A percentile compares a stretch with the other conserved stretches of the same genome.
Conservation (phyloP, 2,329 filamentous ascomycete species). For the Scedosporium aurantiacum region DNA sequence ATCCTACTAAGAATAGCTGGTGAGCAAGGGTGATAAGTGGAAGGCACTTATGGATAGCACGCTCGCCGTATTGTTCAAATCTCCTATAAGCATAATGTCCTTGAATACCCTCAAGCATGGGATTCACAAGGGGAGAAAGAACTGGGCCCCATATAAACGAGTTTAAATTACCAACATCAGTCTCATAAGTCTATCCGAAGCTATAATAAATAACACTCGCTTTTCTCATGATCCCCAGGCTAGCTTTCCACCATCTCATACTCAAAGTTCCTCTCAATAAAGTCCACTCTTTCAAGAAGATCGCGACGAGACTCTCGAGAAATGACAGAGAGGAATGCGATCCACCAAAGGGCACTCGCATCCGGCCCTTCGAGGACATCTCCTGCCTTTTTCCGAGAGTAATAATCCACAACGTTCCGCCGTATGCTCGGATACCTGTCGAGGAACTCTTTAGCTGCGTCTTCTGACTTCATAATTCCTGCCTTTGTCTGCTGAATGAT, state of each 20-base stretch:
- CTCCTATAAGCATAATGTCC: too few relatives aligned
- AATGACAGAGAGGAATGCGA: constrained; percentile 6
- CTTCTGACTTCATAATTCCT: constrained; percentile 10
- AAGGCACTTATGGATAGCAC: too few relatives aligned
- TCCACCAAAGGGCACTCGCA: constrained; percentile 10
- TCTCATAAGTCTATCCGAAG: too few relatives aligned
- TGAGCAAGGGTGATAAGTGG: too few relatives aligned
- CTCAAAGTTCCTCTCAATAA: background rate
- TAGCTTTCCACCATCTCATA: background rate
- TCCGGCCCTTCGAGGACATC: constrained; percentile 10
- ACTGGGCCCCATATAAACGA: too few relatives aligned
- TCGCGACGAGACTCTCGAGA: background rate
- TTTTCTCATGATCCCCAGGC: too few relatives aligned
- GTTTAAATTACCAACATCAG: too few relatives aligned
- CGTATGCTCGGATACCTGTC: constrained; percentile 6
- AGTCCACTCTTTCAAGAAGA: background rate
- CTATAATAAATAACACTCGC: too few relatives aligned
- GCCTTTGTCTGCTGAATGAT: constrained; percentile 9
- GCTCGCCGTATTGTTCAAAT: too few relatives aligned
- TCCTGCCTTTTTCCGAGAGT: constrained; percentile 9
- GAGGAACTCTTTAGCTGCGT: constrained; percentile 8
- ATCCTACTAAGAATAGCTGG: too few relatives aligned
- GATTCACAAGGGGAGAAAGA: too few relatives aligned
- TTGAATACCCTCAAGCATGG: too few relatives aligned
- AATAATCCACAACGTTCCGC: constrained; percentile 9